A percentile compares a stretch with the other conserved stretches of the same genome.
phyloP scores from a whole-genome alignment of 2,329 filamentous ascomycete genomes.

The Hymenoscyphus linearis region DNA sequence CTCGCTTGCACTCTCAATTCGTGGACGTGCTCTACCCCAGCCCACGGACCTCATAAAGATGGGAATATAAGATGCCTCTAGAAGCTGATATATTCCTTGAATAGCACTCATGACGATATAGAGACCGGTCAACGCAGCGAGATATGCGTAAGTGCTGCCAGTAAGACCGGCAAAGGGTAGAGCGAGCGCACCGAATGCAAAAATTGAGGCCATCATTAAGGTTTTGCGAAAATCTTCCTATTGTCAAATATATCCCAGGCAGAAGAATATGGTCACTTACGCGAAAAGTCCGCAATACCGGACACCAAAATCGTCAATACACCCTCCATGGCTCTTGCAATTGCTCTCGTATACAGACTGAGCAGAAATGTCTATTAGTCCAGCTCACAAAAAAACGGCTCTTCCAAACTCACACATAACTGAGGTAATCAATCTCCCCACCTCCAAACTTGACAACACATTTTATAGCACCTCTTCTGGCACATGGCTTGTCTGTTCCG shows the following conservation, averaged over 20 bases:
- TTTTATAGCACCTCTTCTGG: slow-evolving; percentile 6
- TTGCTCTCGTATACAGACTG: slow-evolving; percentile 3
- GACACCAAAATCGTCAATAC: slow-evolving; percentile 3
- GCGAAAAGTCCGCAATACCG: slow-evolving; percentile 3
- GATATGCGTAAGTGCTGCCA: background rate
- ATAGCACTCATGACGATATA: slow-evolving; percentile 4
- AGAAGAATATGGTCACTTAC: background rate
- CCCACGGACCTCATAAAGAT: slow-evolving; percentile 7
- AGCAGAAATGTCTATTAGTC: background rate
- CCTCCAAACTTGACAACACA: slow-evolving; percentile 7
- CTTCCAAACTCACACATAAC: slow-evolving; percentile 3
- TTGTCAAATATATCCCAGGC: background rate
- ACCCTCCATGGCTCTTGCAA: slow-evolving; percentile 3
- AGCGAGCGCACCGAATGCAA: slow-evolving; percentile 2
- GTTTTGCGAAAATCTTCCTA: slow-evolving; percentile 1
- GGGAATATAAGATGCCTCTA: slow-evolving; percentile 3
- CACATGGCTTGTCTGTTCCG: slow-evolving; percentile 3
- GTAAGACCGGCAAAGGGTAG: slow-evolving; percentile 2
- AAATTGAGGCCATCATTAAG: slow-evolving; percentile 2
- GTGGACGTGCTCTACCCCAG: slow-evolving; percentile 1
- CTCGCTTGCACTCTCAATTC: background rate
- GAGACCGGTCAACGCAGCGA: background rate
- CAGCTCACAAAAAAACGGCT: background rate
- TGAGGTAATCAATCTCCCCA: slow-evolving; percentile 5
- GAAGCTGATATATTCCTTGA: slow-evolving; percentile 4